Base-by-base conservation (phyloP, 164 flowering plant species). In the Tetracentron sinense region DNA sequence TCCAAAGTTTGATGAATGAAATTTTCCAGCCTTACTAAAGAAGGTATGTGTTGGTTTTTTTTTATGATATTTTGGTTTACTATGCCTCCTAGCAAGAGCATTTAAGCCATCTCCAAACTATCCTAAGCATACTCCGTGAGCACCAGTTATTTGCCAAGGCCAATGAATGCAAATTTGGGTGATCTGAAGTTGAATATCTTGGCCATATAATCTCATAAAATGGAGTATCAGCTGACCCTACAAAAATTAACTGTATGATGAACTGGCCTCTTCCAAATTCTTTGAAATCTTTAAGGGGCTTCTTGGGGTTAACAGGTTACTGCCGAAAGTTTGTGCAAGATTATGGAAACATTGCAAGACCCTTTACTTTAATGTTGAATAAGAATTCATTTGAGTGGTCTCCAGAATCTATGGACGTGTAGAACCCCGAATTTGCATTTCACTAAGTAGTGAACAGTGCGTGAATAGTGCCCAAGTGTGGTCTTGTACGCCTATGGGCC, bases 361-460 rank as follows among this genome's bases (percentile, higher is more conserved):
- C 63, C 0, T 33, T 68, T 15, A 63, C 51, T 10, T 4, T 21
- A 0, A 15, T 64, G 35, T 26, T 68, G 0, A 64, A 51, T 20
- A 73, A 74, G 20, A 59, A 56, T 2, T 16, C 29, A 0, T 66
- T 65, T 46, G 4, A 2, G 0, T 74, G 71, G 71, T 21, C 20
- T 0, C 3, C 20, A 0, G 38, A 30, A 21, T 50, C 71, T 0
- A 14, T 42, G 12, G n/a, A n/a, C n/a, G n/a, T n/a, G n/a, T n/a
- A n/a, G n/a, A n/a, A n/a, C n/a, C n/a, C n/a, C n/a, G n/a, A n/a
- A n/a, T n/a, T n/a, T n/a, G n/a, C n/a, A n/a, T n/a, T n/a, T n/a
- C n/a, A n/a, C n/a, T n/a, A n/a, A n/a, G n/a, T n/a, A n/a, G n/a
- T n/a, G n/a, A n/a, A n/a, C n/a, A n/a, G n/a, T n/a, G n/a, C n/a